phyloP scores from a whole-genome alignment of 2,329 filamentous ascomycete species.

The Hymenoscyphus fructigenus region DNA sequence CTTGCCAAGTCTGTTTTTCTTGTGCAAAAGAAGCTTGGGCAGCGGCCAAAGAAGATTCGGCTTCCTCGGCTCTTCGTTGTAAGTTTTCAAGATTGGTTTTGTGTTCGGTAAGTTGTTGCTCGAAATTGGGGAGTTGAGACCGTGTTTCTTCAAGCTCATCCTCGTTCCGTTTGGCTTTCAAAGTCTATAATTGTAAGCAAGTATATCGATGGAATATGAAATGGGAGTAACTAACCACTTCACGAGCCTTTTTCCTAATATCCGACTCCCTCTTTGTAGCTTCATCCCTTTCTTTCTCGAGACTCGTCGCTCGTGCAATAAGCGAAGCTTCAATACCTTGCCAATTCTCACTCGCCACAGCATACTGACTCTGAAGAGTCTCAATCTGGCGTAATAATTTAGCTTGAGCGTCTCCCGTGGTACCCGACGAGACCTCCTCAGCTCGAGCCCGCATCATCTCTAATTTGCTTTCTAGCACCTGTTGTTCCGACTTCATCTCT shows the following conservation, averaged over 20 bases:
- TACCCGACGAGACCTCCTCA: constrained; percentile 85
- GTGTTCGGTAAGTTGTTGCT: constrained; percentile 61
- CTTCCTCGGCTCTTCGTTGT: constrained; percentile 62
- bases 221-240: constrained; percentile 60
- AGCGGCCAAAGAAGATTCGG: constrained; percentile 63
- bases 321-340: constrained; percentile 90
- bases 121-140: constrained; percentile 61
- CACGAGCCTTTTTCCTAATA: constrained; percentile 83
- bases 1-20: constrained; percentile 58
- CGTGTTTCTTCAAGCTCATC: constrained; percentile 76
- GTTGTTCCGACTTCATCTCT: constrained; percentile 76
- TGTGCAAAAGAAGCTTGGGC: constrained; percentile 54
- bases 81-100: constrained; percentile 61
- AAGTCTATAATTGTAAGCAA: constrained; percentile 52
- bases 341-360: constrained; percentile 95
- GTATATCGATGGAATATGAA: neutral
- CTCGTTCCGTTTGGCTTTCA: constrained; percentile 61
- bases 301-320: constrained; percentile 68
- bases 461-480: constrained; percentile 82
- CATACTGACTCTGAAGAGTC: constrained; percentile 92
- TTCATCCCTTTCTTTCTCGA: constrained; percentile 93
- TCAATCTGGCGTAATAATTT: constrained; percentile 93
- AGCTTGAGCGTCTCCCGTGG: constrained; percentile 77
- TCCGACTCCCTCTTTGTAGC: constrained; percentile 79
- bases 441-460: constrained; percentile 82